These are phyloP conservation scores for Talaromyces islandicus DNA, from an alignment of 2,329 filamentous ascomycete genomes.

Conservation along the genomic window DNA sequence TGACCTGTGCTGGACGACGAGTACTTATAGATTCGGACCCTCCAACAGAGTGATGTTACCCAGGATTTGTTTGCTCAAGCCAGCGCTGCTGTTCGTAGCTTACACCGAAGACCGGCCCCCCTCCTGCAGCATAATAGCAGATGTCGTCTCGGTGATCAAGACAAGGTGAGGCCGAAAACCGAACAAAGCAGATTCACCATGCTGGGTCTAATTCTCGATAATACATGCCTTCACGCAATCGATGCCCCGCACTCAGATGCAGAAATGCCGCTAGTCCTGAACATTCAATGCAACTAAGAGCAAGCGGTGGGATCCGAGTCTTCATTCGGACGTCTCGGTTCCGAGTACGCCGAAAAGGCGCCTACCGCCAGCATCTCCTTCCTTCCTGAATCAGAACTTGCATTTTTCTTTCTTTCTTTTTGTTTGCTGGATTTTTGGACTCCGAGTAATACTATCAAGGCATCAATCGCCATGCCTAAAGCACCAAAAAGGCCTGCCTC, in stretches of 20 bases:
- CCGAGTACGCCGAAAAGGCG: background rate
- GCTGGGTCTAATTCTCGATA: background rate
- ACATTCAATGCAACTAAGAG: background rate
- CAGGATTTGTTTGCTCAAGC: too few species aligned
- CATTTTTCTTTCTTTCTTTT: background rate
- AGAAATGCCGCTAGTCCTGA: background rate
- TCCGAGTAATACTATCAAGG: background rate
- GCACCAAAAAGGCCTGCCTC: constrained; percentile 1
- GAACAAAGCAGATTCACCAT: background rate
- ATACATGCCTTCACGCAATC: too few species aligned
- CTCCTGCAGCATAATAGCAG: too few species aligned
- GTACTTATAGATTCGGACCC: background rate
- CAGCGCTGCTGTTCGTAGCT: too few species aligned
- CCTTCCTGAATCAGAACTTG: too few species aligned
- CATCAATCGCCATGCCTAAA: background rate
- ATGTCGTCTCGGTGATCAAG: background rate
- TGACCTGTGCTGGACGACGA: background rate
- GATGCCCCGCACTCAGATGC: too few species aligned
- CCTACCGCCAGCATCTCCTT: background rate
- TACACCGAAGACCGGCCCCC: too few species aligned
- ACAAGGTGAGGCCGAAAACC: background rate
- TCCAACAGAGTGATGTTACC: background rate
- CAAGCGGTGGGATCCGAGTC: background rate
- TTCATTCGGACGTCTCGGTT: constrained; percentile 6
- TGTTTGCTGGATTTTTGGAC: background rate